phyloP scores from a whole-genome alignment of 1,284 basidiomycete species.

The Fistulina hepatica region DNA sequence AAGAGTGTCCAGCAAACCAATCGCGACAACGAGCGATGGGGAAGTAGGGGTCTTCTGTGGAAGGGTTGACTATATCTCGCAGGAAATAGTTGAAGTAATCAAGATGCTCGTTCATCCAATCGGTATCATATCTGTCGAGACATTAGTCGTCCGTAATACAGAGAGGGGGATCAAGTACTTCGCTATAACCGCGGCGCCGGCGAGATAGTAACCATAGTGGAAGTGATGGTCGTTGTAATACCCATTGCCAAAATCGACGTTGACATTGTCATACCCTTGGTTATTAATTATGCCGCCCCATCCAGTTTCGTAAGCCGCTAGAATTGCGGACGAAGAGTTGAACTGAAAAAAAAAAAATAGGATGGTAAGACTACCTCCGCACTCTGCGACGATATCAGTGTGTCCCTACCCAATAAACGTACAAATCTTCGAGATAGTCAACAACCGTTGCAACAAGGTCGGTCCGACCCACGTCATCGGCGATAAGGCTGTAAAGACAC shows the following conservation, averaged over 20 bases:
- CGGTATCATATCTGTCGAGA: slow-evolving; percentile 17
- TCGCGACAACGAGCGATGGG: slow-evolving; percentile 24
- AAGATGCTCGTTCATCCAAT: slow-evolving; percentile 19
- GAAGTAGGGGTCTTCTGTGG: slow-evolving; percentile 23
- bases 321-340: slow-evolving; percentile 16
- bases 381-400: no score
- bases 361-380: no score
- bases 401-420: slow-evolving; percentile 17
- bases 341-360: no score
- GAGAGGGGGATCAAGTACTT: slow-evolving; percentile 15
- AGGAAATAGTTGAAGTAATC: slow-evolving; percentile 20
- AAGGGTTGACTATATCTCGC: slow-evolving; percentile 26
- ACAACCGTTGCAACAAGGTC: slow-evolving; percentile 22
- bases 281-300: slow-evolving; percentile 28
- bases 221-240: slow-evolving; percentile 28
- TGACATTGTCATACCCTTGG: slow-evolving; percentile 21
- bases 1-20: slow-evolving; percentile 28
- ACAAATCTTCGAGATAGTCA: slow-evolving; percentile 17
- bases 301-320: slow-evolving; percentile 25
- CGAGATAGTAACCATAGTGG: slow-evolving; percentile 26
- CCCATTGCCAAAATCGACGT: slow-evolving; percentile 26
- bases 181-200: slow-evolving; percentile 23
- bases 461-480: slow-evolving; percentile 22
- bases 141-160: background rate
- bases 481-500: slow-evolving; percentile 21